Evolutionary conservation across 2,329 filamentous ascomycete species (phyloP), one percentile per base, ranked within the genome.

Genomic region (Rhynchosporium secalis): DNA sequence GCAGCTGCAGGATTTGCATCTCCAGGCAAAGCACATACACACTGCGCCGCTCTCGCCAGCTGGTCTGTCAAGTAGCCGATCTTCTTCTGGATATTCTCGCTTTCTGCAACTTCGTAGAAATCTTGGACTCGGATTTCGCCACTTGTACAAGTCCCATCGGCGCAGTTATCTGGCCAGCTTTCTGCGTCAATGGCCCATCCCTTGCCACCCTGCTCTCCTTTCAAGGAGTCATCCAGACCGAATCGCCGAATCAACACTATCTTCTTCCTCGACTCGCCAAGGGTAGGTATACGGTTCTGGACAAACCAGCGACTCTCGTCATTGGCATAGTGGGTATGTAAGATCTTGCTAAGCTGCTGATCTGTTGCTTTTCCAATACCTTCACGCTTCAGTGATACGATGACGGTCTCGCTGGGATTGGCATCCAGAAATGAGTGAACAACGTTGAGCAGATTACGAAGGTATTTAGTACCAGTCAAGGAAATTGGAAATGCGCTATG

Each of bases 301-400:
- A 89, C 92, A 79, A 87, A 95, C 94, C 94, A 98, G 61, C 83
- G 81, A 54, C 81, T 80, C 3, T 74, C 72, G 60, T 80, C 78
- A 41, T 79, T 80, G 31, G 86, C 83, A 76, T 96, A 96, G 75
- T 90, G 86, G 66, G 86, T 79, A 68, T 86, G 83, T 13, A 98
- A 81, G 71, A 94, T 87, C 60, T 81, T 84, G 65, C 86, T 86
- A 58, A 98, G 84, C 68, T 96, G 87, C 66, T 87, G 83, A 74
- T 98, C 95, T 12, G 86, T 91, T 49, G 88, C 86, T 58, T 84
- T 86, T 60, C 94, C 94, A 0, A 89, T 84, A 26, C 95, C 95
- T 78, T 99, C 95, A 64, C 92, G 88, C 79, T 99, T 99, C 70
- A 99, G 73, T 60, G 89, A 93, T 76, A 98, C 83, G 69, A 98